A percentile compares a stretch with the other conserved stretches of the same genome.
phyloP scores from a whole-genome alignment of 225 moss, liverwort and hornwort species.

The Neckera pumila region DNA sequence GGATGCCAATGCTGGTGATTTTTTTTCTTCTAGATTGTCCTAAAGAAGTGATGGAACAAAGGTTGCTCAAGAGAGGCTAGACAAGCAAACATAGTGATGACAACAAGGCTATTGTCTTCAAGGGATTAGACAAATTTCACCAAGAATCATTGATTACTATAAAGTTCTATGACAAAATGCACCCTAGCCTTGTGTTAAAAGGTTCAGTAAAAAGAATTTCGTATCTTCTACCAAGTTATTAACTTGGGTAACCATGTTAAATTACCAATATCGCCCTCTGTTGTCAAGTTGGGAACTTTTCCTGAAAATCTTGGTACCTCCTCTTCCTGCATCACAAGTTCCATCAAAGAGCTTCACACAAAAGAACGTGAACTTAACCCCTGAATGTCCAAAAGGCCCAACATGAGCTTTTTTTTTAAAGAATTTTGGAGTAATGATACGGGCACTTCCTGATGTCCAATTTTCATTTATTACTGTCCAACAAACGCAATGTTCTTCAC shows the following conservation, averaged over 20 bases:
- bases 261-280: constrained; percentile 63
- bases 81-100: too few relatives aligned
- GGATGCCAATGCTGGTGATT: too few relatives aligned
- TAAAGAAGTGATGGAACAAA: too few relatives aligned
- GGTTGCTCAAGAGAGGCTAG: too few relatives aligned
- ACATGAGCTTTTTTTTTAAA: too few relatives aligned
- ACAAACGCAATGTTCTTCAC: not conserved
- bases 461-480: not conserved
- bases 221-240: not conserved
- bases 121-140: too few relatives aligned
- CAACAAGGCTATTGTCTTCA: too few relatives aligned
- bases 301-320: constrained; percentile 59
- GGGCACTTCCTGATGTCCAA: not conserved
- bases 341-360: not conserved
- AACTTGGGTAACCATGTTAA: not conserved
- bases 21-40: too few relatives aligned
- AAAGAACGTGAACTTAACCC: not conserved
- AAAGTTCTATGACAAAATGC: too few relatives aligned
- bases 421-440: not conserved
- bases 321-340: constrained; percentile 38
- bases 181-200: too few relatives aligned
- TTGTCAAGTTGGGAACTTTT: constrained; percentile 70
- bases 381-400: not conserved
- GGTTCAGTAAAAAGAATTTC: not conserved
- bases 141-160: too few relatives aligned